Percentiles rank a stretch among this genome's conserved stretches.
Evolutionary conservation across 768 basidiomycete genomes (phyloP).

Genomic region (Rossbeevera mucosa): DNA sequence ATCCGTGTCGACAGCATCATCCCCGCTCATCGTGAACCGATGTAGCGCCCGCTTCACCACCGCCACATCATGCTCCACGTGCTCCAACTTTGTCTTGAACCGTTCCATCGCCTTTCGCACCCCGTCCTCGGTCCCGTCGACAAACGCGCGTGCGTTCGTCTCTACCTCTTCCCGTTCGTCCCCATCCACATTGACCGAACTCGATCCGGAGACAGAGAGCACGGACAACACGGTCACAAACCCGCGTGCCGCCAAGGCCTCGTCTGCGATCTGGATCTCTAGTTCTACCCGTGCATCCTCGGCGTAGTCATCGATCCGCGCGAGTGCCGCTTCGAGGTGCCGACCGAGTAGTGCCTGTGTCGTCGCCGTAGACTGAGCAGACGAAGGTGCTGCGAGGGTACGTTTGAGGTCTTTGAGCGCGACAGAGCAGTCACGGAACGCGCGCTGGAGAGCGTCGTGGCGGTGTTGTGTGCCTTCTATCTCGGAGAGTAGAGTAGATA

Average conservation of each 20-base stretch:
- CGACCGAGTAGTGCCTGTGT: background rate
- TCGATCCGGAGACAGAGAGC: constrained; percentile 21
- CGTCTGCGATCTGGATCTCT: constrained; percentile 74
- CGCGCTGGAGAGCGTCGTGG: constrained; percentile 56
- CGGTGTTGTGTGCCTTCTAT: constrained; percentile 45
- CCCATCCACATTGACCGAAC: background rate
- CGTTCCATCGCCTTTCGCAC: constrained; percentile 38
- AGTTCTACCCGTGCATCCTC: constrained; percentile 81
- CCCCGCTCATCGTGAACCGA: constrained; percentile 27
- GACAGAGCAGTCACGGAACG: constrained; percentile 66
- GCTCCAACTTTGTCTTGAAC: constrained; percentile 60
- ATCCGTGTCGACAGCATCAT: background rate
- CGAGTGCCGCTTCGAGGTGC: constrained; percentile 48
- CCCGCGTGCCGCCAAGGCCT: constrained; percentile 57
- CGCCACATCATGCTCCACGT: constrained; percentile 74
- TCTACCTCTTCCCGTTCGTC: constrained; percentile 38
- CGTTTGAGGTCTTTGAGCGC: constrained; percentile 56
- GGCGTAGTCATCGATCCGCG: constrained; percentile 65
- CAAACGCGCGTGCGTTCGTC: constrained; percentile 44
- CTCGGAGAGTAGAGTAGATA: constrained; percentile 41
- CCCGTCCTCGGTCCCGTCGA: constrained; percentile 14
- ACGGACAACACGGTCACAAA: constrained; percentile 65
- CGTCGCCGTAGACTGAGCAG: background rate
- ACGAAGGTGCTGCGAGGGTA: constrained; percentile 10
- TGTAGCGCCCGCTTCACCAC: constrained; percentile 58